Percentiles rank a stretch among this genome's conserved stretches.
These are phyloP conservation scores for Nissolia schottii DNA, from an alignment of 306 rosid genomes.

Conservation along the genomic window DNA sequence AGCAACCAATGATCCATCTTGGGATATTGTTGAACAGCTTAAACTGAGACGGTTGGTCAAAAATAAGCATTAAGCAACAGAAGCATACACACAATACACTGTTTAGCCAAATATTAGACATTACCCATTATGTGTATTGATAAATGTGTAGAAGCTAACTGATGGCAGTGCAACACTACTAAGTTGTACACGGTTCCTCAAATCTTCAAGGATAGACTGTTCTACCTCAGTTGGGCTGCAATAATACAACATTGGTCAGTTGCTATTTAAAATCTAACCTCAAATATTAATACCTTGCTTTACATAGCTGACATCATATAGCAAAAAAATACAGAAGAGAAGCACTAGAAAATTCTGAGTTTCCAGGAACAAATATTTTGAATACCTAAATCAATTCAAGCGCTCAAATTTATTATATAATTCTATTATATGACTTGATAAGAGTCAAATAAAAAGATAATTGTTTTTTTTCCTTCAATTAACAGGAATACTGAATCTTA, in stretches of 20 bases:
- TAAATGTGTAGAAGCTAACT: constrained; percentile 84
- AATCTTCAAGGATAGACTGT: constrained; percentile 90
- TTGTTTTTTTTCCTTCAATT: not conserved
- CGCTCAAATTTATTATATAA: no score
- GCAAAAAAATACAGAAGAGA: not conserved
- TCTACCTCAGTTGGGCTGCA: constrained; percentile 86
- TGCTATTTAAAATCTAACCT: not conserved
- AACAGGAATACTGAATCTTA: not conserved
- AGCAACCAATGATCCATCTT: constrained; percentile 90
- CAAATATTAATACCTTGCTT: not conserved
- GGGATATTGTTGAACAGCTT: constrained; percentile 92
- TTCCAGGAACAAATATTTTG: not conserved
- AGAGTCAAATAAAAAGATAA: not conserved
- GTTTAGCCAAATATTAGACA: constrained; percentile 8
- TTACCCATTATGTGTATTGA: constrained; percentile 88
- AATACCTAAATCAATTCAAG: not conserved
- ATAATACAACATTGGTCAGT: constrained; percentile 25
- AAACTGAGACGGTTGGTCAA: constrained; percentile 46
- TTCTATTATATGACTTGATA: not conserved
- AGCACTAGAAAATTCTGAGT: not conserved
- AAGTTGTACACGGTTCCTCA: constrained; percentile 95
- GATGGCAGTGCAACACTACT: constrained; percentile 87
- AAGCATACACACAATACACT: constrained; percentile 15
- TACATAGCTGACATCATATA: constrained; percentile 11
- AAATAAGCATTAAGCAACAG: constrained; percentile 21